Conservation (phyloP, 495 filamentous ascomycete species). For the Parachaetomium inaequale region DNA sequence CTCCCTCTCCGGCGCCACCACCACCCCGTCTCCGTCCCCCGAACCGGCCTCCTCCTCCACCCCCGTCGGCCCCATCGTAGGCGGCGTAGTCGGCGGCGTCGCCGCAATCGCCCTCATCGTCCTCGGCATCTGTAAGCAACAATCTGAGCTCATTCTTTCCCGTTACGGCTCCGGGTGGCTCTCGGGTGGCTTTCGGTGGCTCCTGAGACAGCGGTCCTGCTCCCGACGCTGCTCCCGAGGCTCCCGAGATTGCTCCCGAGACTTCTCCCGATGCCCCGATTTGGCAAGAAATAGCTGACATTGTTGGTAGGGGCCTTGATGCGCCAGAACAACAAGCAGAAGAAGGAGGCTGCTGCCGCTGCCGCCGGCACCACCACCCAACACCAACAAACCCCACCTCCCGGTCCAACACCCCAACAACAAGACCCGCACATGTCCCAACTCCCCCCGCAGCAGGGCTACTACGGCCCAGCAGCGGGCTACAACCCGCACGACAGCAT, state of each 20-base stretch:
- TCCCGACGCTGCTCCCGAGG: no score
- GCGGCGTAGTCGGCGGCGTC: slow-evolving; percentile 18
- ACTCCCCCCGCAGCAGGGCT: slow-evolving; percentile 4
- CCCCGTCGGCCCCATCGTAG: slow-evolving; percentile 19
- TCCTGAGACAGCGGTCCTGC: no score
- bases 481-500: slow-evolving; percentile 18
- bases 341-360: slow-evolving; percentile 2
- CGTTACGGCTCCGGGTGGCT: no score
- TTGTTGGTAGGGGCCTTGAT: no score
- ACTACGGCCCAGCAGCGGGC: background rate
- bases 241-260: no score
- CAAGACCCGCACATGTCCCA: slow-evolving; percentile 18
- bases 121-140: slow-evolving; percentile 6
- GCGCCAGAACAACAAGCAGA: slow-evolving; percentile 9
- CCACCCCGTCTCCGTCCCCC: slow-evolving; percentile 1
- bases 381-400: background rate
- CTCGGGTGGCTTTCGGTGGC: no score
- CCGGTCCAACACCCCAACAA: background rate
- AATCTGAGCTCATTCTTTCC: no score
- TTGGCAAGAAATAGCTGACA: no score
- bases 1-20: background rate
- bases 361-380: background rate
- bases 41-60: slow-evolving; percentile 9
- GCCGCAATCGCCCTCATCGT: slow-evolving; percentile 13
- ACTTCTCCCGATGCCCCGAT: no score